Percentiles rank a stretch among this genome's conserved stretches.
Evolutionary conservation across 2,329 filamentous ascomycete species (phyloP).

Genomic region (Exophiala sp.): DNA sequence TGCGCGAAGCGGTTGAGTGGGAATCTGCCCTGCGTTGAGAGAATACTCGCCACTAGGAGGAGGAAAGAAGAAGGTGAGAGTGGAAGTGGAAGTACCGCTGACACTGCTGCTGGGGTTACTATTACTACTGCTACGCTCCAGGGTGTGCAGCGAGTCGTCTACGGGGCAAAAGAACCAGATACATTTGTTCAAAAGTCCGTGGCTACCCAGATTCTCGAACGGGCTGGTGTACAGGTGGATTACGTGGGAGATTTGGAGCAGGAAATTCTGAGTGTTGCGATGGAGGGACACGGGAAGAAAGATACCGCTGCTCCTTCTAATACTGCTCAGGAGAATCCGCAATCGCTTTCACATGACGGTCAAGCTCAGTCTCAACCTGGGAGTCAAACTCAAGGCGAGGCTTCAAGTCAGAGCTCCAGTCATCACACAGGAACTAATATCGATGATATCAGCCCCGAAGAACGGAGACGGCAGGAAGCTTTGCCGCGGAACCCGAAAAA

Average conservation of each 20-base stretch:
- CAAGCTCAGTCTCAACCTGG: background rate
- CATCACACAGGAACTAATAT: constrained; percentile 31
- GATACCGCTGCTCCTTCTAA: constrained; percentile 12
- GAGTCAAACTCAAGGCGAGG: background rate
- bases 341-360: background rate
- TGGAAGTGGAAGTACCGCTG: background rate
- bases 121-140: constrained; percentile 37
- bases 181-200: constrained; percentile 82
- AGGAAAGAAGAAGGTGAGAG: background rate
- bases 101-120: background rate
- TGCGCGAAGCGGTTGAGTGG: constrained; percentile 44
- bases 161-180: constrained; percentile 82
- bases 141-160: constrained; percentile 70
- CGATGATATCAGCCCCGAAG: constrained; percentile 37
- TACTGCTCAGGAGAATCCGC: background rate
- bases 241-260: constrained; percentile 69
- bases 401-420: background rate
- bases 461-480: constrained; percentile 36
- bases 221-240: constrained; percentile 66
- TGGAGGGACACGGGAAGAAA: constrained; percentile 62
- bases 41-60: constrained; percentile 56
- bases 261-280: constrained; percentile 76
- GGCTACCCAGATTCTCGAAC: constrained; percentile 63
- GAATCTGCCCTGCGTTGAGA: constrained; percentile 59
- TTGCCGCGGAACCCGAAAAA: constrained; percentile 42